These are phyloP conservation scores for Diaporthe amygdali DNA, from an alignment of 2,329 filamentous ascomycete genomes.

Conservation along the genomic window DNA sequence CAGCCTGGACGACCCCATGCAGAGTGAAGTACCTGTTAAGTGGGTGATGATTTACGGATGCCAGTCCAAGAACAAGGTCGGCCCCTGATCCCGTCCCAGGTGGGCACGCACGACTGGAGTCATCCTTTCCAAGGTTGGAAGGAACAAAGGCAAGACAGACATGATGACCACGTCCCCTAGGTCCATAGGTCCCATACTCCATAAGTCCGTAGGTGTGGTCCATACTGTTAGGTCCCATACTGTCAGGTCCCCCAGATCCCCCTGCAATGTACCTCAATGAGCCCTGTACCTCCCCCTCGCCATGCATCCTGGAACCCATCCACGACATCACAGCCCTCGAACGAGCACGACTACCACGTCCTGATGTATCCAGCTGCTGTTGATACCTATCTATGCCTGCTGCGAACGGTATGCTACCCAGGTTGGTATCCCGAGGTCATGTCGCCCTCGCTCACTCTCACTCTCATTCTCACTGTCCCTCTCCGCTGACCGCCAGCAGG, in stretches of 20 bases:
- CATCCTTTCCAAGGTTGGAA: background rate
- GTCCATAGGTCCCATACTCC: background rate
- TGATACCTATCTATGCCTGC: background rate
- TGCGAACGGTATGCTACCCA: background rate
- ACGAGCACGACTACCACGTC: too few relatives aligned
- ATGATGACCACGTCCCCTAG: background rate
- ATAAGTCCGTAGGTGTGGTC: background rate
- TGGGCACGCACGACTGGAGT: background rate
- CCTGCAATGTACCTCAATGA: background rate
- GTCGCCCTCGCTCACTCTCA: background rate
- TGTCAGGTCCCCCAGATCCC: background rate
- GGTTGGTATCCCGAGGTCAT: background rate
- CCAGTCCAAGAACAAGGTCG: constrained; percentile 4
- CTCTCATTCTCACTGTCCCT: background rate
- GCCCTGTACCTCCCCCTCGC: background rate
- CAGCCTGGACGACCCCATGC: background rate
- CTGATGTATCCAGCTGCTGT: background rate
- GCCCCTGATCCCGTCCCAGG: constrained; percentile 1
- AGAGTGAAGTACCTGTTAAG: background rate
- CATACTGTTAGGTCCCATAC: background rate
- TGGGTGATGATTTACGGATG: background rate
- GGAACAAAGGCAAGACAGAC: background rate
- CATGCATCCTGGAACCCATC: background rate
- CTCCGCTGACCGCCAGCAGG: background rate
- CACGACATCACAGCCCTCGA: too few relatives aligned